Evolutionary conservation across 2,329 filamentous ascomycete genomes (phyloP).

Genomic region (Dothistroma septosporum): DNA sequence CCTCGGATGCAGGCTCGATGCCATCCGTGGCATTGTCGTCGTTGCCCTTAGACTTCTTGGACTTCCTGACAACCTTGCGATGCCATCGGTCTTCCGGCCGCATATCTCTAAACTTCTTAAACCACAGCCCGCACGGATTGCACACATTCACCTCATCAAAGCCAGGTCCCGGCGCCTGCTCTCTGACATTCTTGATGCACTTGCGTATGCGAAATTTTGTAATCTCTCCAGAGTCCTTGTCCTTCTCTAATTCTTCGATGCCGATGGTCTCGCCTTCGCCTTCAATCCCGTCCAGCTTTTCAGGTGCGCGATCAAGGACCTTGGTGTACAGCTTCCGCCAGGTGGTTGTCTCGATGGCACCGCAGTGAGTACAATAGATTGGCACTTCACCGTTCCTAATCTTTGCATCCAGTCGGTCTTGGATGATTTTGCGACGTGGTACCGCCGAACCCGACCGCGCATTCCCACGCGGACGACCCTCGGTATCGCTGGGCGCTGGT

Average conservation of each 20-base stretch:
- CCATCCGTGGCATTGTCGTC: conserved; percentile 27
- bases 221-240: conserved; percentile 56
- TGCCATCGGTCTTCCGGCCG: conserved; percentile 82
- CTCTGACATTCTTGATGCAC: conserved; percentile 61
- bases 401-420: conserved; percentile 52
- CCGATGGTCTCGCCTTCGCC: conserved; percentile 70
- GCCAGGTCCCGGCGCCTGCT: conserved; percentile 28
- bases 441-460: conserved; percentile 45
- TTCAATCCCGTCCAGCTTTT: conserved; percentile 66
- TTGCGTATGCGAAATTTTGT: conserved; percentile 71
- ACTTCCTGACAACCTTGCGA: conserved; percentile 26
- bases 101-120: conserved; percentile 81
- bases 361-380: conserved; percentile 86
- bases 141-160: conserved; percentile 77
- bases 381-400: conserved; percentile 80
- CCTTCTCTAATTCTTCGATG: conserved; percentile 62
- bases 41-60: conserved; percentile 27
- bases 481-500: conserved; percentile 35
- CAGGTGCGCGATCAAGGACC: conserved; percentile 64
- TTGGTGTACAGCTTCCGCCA: conserved; percentile 94
- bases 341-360: conserved; percentile 90
- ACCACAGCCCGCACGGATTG: conserved; percentile 95
- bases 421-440: conserved; percentile 64
- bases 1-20: conserved; percentile 31
- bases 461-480: conserved; percentile 25